Evolutionary conservation across 1,284 basidiomycete genomes (phyloP), one percentile per base, ranked within the genome.

Genomic region (Trichosporon sp.): DNA sequence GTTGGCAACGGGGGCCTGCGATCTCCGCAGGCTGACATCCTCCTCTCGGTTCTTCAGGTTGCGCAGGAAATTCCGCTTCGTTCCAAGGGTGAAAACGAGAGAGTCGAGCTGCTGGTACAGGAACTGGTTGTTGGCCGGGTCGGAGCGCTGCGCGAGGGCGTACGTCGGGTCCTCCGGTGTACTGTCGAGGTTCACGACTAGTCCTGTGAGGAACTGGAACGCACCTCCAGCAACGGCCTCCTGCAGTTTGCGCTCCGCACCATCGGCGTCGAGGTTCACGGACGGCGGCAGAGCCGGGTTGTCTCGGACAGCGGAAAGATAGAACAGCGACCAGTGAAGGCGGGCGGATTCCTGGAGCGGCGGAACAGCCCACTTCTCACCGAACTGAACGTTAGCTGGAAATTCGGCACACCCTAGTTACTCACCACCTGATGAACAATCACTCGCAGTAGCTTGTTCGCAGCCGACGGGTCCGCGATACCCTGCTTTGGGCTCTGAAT

Each of bases 41-140:
- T 97, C 95, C 79, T 97, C 94, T 51, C 90, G 86, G 76, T 95
- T 92, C 79, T 94, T 93, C 78, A 97, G 90, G 78, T 92, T 93
- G 56, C 92, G 88, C n/a, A 97, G 86, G 79, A 95, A 91, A 0
- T 91, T 90, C 13, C 91, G 92, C 8, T 92, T 90, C 71, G 91
- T 89, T 0, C 88, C 89, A 74, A 97, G 89, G 53, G 92, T 83
- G 18, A 88, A 87, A 42, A 95, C 83, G 18, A 96, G 86, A 1
- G 85, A 84, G 76, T 95, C 92, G 69, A 92, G 88, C 23, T 88
- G 87, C 29, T 86, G 82, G 31, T 93, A 84, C 12, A 95, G 83
- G 31, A 87, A 83, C 11, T 32, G 63, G 72, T 82, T 77, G 70
- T 79, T 78, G 11, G 56, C 67, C 0, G 75, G 66, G 64, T 79